A percentile compares a stretch with the other conserved stretches of the same genome.
Evolutionary conservation across 2,329 filamentous ascomycete species (phyloP).

Genomic region (Aureobasidium melanogenum): DNA sequence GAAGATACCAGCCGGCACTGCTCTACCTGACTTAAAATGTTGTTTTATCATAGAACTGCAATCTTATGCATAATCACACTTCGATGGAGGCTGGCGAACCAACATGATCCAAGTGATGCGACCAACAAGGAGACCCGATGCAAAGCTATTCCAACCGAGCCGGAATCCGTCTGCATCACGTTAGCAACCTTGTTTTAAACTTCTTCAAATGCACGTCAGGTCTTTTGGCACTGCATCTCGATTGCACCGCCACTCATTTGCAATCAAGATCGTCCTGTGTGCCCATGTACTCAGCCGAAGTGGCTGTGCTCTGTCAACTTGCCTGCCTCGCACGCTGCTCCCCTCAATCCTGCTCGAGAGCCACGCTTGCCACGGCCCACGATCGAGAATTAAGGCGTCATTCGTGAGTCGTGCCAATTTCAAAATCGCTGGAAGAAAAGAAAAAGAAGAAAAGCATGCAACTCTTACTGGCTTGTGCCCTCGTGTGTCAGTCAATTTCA

Average conservation of each 20-base stretch:
- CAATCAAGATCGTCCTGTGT: not conserved
- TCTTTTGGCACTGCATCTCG: not conserved
- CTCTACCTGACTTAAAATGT: not conserved
- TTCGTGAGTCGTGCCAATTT: not conserved
- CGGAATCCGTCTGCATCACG: not conserved
- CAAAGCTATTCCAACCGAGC: not conserved
- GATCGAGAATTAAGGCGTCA: not conserved
- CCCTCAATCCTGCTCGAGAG: not conserved
- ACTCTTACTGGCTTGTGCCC: not conserved
- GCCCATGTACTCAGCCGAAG: not conserved
- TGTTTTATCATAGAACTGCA: not conserved
- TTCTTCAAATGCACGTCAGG: not conserved
- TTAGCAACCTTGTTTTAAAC: slow-evolving; percentile 1
- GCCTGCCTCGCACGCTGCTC: not conserved
- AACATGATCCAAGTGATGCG: not conserved
- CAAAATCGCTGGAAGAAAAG: not conserved
- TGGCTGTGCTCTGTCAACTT: not conserved
- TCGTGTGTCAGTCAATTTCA: not conserved
- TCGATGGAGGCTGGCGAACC: not conserved
- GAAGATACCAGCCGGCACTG: not conserved
- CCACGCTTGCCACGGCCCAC: not conserved
- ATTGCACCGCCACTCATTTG: not conserved
- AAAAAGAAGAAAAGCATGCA: not conserved
- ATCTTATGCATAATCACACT: not conserved
- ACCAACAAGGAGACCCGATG: not conserved